These are phyloP conservation scores for Ophiostoma triangulosporum DNA, from an alignment of 2,329 filamentous ascomycete genomes.

Conservation along the genomic window DNA sequence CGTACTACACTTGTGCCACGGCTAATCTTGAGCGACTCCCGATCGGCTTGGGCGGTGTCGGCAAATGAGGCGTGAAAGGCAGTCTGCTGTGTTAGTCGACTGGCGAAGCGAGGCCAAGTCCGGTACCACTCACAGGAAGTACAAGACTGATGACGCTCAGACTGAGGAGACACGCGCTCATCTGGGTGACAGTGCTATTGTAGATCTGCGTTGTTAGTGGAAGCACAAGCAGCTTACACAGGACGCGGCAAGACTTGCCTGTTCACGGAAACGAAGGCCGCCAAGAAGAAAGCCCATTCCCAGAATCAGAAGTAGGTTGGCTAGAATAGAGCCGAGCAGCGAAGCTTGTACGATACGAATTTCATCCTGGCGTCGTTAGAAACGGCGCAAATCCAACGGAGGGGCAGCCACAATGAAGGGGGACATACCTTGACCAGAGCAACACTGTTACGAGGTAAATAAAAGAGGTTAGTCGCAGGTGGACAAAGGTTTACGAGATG, in stretches of 20 bases:
- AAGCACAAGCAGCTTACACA: background rate
- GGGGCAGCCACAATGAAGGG: background rate
- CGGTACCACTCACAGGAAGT: constrained; percentile 49
- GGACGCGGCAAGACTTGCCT: constrained; percentile 33
- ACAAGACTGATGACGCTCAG: constrained; percentile 81
- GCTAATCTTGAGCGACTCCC: constrained; percentile 67
- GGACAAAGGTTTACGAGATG: constrained; percentile 1
- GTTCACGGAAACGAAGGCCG: constrained; percentile 75
- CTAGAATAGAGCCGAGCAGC: constrained; percentile 75
- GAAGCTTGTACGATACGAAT: constrained; percentile 89
- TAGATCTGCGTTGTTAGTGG: constrained; percentile 48
- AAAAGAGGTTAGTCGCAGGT: constrained; percentile 20
- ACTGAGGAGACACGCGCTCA: constrained; percentile 87
- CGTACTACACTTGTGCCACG: constrained; percentile 75
- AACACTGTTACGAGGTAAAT: constrained; percentile 37
- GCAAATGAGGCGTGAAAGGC: constrained; percentile 84
- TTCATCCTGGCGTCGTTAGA: constrained; percentile 42
- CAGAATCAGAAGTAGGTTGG: constrained; percentile 76
- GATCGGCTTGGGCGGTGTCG: constrained; percentile 47
- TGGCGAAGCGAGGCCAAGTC: background rate
- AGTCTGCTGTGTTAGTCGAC: constrained; percentile 37
- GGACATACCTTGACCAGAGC: constrained; percentile 52
- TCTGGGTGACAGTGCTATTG: constrained; percentile 89
- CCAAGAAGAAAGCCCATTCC: constrained; percentile 87
- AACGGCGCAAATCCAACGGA: background rate